phyloP scores from a whole-genome alignment of 768 basidiomycete species.

The Russula olivacea region DNA sequence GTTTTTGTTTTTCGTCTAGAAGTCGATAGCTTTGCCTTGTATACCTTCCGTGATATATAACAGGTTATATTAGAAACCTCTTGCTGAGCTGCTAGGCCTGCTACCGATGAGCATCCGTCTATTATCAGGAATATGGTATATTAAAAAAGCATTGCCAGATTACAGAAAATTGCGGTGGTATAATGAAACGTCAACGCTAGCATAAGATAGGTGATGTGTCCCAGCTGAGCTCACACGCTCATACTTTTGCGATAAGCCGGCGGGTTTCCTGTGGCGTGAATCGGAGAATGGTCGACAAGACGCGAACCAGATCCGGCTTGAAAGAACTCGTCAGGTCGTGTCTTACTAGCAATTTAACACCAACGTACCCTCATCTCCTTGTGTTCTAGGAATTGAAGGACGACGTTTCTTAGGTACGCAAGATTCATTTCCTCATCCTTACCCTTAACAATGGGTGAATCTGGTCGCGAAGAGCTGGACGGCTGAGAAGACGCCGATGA shows the following conservation, averaged over 20 bases:
- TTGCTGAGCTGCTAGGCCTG: neutral
- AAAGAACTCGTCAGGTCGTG: conserved; percentile 13
- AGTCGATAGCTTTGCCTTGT: neutral
- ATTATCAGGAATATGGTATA: neutral
- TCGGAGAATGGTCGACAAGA: conserved; percentile 84
- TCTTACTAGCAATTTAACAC: neutral
- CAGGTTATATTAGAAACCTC: neutral
- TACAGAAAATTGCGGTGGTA: conserved; percentile 8
- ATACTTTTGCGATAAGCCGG: conserved; percentile 82
- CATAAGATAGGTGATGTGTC: neutral
- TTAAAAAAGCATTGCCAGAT: conserved; percentile 1
- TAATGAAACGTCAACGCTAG: neutral
- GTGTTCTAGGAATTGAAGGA: conserved; percentile 95
- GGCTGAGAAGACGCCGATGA: conserved; percentile 38
- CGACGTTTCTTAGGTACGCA: conserved; percentile 94
- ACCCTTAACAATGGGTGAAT: conserved; percentile 33
- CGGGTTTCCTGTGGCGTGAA: conserved; percentile 96
- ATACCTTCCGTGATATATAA: neutral
- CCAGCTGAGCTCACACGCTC: neutral
- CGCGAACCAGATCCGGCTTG: conserved; percentile 84
- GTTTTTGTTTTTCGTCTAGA: neutral
- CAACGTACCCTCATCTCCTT: conserved; percentile 91
- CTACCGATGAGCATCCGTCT: neutral
- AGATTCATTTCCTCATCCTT: conserved; percentile 91
- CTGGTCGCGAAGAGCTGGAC: conserved; percentile 29